phyloP scores from a whole-genome alignment of 805 yeast species.

The Candida tallmaniae region DNA sequence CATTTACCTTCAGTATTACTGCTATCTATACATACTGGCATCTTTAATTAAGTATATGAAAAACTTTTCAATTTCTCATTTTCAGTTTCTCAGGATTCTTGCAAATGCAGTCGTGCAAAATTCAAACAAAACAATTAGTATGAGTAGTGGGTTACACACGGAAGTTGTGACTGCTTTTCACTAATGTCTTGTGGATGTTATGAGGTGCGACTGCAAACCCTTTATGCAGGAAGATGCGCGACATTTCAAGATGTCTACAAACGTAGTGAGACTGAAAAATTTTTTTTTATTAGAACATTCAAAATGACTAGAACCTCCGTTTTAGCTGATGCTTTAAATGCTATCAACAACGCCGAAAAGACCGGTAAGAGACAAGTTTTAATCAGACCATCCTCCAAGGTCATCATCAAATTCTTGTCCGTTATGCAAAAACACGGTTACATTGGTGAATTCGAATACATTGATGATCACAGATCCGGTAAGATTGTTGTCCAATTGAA shows the following conservation, averaged over 20 bases:
- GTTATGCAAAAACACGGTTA: constrained; percentile 98
- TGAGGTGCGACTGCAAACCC: too few species aligned
- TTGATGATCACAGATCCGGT: constrained; percentile 98
- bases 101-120: too few species aligned
- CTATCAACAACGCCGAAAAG: constrained; percentile 98
- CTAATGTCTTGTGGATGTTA: neutral
- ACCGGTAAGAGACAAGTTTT: constrained; percentile 98
- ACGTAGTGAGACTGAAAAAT: constrained; percentile 1
- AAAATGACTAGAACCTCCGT: constrained; percentile 97
- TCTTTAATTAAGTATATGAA: constrained; percentile 19
- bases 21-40: constrained; percentile 37
- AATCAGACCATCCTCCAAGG: constrained; percentile 98
- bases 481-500: constrained; percentile 93
- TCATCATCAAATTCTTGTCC: constrained; percentile 91
- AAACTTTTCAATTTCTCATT: constrained; percentile 5
- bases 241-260: too few species aligned
- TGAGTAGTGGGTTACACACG: too few species aligned
- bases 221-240: too few species aligned
- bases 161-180: neutral
- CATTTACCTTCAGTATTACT: too few species aligned
- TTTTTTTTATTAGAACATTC: constrained; percentile 2
- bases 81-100: too few species aligned
- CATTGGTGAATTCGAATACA: constrained; percentile 98
- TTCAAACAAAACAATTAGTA: too few species aligned
- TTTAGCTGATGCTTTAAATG: constrained; percentile 97